Evolutionary conservation across 805 yeast species (phyloP), one percentile per base, ranked within the genome.

Genomic region (Metschnikowia vanudenii): DNA sequence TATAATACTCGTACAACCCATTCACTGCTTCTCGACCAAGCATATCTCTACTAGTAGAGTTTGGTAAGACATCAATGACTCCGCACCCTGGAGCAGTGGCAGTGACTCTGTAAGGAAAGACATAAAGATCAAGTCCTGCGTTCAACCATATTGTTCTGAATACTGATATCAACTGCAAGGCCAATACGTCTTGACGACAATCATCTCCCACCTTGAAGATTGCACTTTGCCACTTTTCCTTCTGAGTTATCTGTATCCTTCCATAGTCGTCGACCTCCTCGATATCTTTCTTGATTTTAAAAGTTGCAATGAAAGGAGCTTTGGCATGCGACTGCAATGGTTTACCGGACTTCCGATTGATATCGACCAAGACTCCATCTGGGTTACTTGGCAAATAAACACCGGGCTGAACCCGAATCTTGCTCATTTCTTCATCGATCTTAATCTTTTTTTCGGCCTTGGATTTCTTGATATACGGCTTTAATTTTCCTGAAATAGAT

Each of bases 41-140:
- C 98, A 94, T 92, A 68, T 94, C 99, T 69, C 99, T 82, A 36
- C 97, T 89, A 22, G 89, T 84, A 5, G 97, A 85, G 62, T 92
- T 88, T 29, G 99, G 99, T 54, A 94, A 76, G 28, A 95, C 99
- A 64, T 95, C 99, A 70, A 94, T 94, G 37, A 94, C 96, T 67
- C 99, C 99, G 72, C 98, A 91, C 0, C 99, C 99, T 1, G 99
- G 98, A 2, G 96, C 97, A 9, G 99, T 94, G 1, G 99, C 99
- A 0, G 97, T 91, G 20, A 94, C 99, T 54, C 97, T 73, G 67
- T 94, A 80, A 1, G 99, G 99, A 69, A 81, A 95, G 20, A 94
- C 95, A 65, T 76, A 94, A 36, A 92, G 78, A 64, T 94, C 98
- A 51, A 94, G 73, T 1, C 98, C 98, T 11, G 87, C 82, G 53